Base-by-base conservation (phyloP, 2,329 filamentous ascomycete species). In the Blumeria graminis region DNA sequence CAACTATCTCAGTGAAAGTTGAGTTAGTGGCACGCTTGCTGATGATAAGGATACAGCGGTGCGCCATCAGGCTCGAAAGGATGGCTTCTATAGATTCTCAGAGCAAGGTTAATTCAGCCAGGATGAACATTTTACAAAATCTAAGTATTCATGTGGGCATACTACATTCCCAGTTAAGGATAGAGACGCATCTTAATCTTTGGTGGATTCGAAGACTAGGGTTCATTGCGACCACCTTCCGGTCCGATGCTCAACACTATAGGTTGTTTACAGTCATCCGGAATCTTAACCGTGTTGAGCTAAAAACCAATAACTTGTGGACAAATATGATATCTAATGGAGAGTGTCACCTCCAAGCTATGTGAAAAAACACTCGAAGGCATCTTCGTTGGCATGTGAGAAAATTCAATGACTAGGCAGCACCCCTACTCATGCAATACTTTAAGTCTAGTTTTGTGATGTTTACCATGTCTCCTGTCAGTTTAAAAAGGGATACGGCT, bases 191-290 rank as follows among this genome's bases (percentile, higher is more conserved):
- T 28, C 10, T 54, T 3, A 54, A 54, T 39, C 22, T 39, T 22
- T 54, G 51, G 51, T 54, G 51, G 51, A 54, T 54, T 36, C 34
- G 51, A 54, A 39, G 51, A 22, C 34, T 54, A 22, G 51, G 51
- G 6, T 22, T 54, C 13, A 13, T 39, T 9, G 10, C 34, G 16
- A 54, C n/a, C 16, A 28, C 16, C 38, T 54, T 16, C n/a, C 34
- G 51, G 14, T 13, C 51, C 28, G 14, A 11, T 8, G 34, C 32
- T 10, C 51, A 54, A 16, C 32, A 36, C 38, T 13, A 54, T 11
- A 34, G 51, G 22, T 41, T 54, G 10, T 32, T 32, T 28, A 22
- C 14, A 10, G 28, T 54, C 3, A 11, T 39, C 13, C 9, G 41
- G 39, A 54, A 39, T 54, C 33, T 54, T 10, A 54, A 33, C 51